A percentile compares a stretch with the other conserved stretches of the same genome.
phyloP scores from a whole-genome alignment of 139 green algal species.

The Picochlorum sp. region DNA sequence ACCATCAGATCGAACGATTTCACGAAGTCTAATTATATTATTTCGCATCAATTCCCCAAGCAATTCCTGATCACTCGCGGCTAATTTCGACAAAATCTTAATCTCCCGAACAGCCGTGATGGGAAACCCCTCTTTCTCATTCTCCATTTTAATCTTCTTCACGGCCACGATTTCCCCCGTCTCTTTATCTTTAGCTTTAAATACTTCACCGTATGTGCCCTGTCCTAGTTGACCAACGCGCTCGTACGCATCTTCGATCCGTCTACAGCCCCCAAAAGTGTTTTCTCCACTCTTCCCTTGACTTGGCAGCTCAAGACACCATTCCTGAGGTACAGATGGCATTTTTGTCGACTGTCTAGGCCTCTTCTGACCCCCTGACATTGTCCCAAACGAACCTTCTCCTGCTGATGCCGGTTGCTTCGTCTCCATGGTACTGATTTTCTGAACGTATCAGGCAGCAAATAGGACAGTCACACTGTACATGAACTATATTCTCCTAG shows the following conservation, averaged over 20 bases:
- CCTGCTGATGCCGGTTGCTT: no score
- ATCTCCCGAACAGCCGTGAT: constrained; percentile 99
- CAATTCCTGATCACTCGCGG: not conserved
- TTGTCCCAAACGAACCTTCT: no score
- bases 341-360: no score
- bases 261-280: constrained; percentile 49
- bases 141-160: constrained; percentile 99
- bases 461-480: no score
- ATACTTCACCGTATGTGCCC: constrained; percentile 75
- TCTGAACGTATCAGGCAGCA: no score
- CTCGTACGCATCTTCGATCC: constrained; percentile 52
- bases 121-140: constrained; percentile 97
- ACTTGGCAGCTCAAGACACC: constrained; percentile 43
- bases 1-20: constrained; percentile 85
- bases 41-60: constrained; percentile 52
- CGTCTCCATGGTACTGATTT: no score
- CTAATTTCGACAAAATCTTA: constrained; percentile 81
- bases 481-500: no score
- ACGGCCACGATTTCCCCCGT: constrained; percentile 64
- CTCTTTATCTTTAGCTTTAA: constrained; percentile 24
- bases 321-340: constrained; percentile 21
- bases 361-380: no score
- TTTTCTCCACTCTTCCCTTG: constrained; percentile 13
- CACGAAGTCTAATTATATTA: constrained; percentile 91
- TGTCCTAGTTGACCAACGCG: constrained; percentile 62